Conservation (phyloP, 2,329 filamentous ascomycete genomes). For the Fusarium sp. region DNA sequence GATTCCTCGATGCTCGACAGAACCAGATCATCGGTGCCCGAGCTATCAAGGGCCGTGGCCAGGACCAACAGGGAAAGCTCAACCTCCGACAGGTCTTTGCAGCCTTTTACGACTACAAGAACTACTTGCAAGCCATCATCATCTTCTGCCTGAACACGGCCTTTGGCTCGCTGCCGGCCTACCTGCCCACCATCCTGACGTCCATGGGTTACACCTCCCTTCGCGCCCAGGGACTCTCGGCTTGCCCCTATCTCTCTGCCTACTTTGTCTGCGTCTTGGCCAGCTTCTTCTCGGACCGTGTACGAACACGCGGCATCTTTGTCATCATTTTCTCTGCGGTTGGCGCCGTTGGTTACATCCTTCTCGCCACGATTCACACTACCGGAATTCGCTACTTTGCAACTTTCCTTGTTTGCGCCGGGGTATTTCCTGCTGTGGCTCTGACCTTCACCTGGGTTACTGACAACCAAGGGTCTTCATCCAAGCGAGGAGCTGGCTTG, state of each 20-base stretch:
- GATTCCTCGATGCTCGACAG: constrained; percentile 68
- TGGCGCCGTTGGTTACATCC: background rate
- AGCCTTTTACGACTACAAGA: constrained; percentile 60
- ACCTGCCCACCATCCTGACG: constrained; percentile 71
- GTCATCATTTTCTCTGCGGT: background rate
- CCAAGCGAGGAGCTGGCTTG: constrained; percentile 72
- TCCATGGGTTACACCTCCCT: constrained; percentile 77
- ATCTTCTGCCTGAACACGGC: constrained; percentile 56
- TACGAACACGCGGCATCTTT: background rate
- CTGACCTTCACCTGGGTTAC: constrained; percentile 78
- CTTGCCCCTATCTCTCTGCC: constrained; percentile 76
- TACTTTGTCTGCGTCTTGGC: constrained; percentile 60
- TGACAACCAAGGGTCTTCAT: constrained; percentile 77
- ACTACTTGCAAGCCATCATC: constrained; percentile 60
- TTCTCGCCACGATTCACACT: background rate
- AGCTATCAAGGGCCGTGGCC: constrained; percentile 58
- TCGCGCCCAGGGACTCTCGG: constrained; percentile 77
- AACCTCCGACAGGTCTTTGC: constrained; percentile 59
- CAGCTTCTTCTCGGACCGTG: background rate
- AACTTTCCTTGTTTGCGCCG: constrained; percentile 59
- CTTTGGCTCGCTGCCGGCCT: constrained; percentile 64
- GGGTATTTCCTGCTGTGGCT: constrained; percentile 73
- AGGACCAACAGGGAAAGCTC: constrained; percentile 59
- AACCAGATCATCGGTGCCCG: constrained; percentile 67
- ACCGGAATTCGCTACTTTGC: constrained; percentile 59